These are phyloP conservation scores for Chiua virens DNA, from an alignment of 768 basidiomycete genomes.

Conservation along the genomic window DNA sequence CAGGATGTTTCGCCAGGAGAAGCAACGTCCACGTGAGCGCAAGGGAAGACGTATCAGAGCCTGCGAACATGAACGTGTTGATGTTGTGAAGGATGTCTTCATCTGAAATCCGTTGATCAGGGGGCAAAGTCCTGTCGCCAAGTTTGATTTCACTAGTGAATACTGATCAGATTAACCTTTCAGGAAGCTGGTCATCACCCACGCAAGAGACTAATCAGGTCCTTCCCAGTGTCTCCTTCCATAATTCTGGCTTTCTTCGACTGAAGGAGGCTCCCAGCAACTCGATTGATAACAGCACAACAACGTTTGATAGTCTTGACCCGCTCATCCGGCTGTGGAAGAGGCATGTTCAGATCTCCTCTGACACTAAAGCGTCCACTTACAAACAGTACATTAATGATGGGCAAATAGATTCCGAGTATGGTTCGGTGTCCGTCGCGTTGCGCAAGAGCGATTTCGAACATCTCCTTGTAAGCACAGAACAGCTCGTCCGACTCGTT, in stretches of 20 bases:
- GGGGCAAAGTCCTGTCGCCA: conserved; percentile 65
- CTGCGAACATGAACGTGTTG: conserved; percentile 89
- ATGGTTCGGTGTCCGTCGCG: conserved; percentile 44
- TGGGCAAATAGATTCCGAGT: conserved; percentile 59
- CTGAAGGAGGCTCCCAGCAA: conserved; percentile 74
- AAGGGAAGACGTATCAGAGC: conserved; percentile 84
- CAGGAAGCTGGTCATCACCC: conserved; percentile 32
- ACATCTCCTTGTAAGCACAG: conserved; percentile 82
- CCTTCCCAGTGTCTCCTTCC: conserved; percentile 67
- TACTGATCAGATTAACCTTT: conserved; percentile 5
- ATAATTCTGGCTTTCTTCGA: conserved; percentile 74
- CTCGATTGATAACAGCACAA: conserved; percentile 60
- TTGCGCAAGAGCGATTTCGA: conserved; percentile 67
- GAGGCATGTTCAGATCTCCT: conserved; percentile 1
- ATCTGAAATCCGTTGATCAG: conserved; percentile 77
- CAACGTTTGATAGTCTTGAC: conserved; percentile 53
- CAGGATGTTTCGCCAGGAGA: conserved; percentile 66
- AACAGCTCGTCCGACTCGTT: conserved; percentile 79
- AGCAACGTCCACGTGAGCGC: conserved; percentile 84
- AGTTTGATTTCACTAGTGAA: conserved; percentile 75
- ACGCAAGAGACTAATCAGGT: conserved; percentile 78
- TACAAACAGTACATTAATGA: conserved; percentile 54
- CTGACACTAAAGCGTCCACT: conserved; percentile 24
- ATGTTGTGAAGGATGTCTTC: conserved; percentile 84
- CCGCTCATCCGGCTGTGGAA: conserved; percentile 52